phyloP scores from a whole-genome alignment of 257 asterid species.

The Agastache rugosa region DNA sequence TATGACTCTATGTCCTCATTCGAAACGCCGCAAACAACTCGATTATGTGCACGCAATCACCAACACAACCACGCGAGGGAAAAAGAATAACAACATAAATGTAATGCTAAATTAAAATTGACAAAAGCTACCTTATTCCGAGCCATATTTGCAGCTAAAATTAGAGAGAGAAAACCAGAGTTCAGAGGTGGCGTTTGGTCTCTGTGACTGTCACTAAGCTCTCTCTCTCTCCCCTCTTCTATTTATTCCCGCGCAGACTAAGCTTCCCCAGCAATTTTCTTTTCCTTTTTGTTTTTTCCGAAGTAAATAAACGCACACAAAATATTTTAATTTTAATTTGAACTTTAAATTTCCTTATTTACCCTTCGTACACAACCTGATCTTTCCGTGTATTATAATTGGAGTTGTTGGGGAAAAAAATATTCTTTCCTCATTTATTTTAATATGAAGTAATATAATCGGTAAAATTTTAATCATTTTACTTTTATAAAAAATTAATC shows the following conservation, averaged over 20 bases:
- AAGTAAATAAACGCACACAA: too few species aligned
- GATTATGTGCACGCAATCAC: constrained; percentile 4
- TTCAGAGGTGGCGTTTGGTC: constrained; percentile 23
- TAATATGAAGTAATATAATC: too few species aligned
- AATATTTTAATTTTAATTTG: too few species aligned
- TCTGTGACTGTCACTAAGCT: background rate
- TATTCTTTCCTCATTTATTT: too few species aligned
- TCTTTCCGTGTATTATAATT: too few species aligned
- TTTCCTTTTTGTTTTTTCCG: background rate
- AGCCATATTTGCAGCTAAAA: constrained; percentile 54
- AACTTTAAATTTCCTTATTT: too few species aligned
- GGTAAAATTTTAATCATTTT: too few species aligned
- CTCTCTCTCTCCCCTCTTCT: background rate
- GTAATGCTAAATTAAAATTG: background rate
- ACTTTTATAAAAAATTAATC: too few species aligned
- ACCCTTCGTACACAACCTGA: too few species aligned
- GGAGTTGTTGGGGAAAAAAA: too few species aligned
- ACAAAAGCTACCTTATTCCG: constrained; percentile 63
- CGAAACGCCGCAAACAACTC: background rate
- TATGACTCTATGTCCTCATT: background rate
- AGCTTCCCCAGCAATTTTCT: constrained; percentile 32
- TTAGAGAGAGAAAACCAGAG: background rate
- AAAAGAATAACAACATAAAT: background rate
- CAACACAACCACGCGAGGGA: background rate
- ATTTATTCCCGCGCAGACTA: constrained; percentile 45